Base-by-base conservation (phyloP, 805 yeast species). In the Cephaloascus albidus region DNA sequence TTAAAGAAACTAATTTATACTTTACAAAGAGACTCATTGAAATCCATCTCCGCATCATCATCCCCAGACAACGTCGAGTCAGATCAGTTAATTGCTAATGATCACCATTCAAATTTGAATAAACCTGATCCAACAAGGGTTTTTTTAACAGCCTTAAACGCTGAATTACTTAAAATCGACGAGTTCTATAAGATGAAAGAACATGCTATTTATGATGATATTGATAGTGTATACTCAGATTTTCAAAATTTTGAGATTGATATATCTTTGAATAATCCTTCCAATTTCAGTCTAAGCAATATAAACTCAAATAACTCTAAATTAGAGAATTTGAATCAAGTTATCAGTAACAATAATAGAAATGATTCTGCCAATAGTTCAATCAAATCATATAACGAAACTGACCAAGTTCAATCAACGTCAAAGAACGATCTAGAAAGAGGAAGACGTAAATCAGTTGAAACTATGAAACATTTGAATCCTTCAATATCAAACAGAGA, bases 1-100 rank as follows among this genome's bases (percentile, higher is more conserved):
- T 67, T 93, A 43, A 90, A 93, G 58, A 86, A 85, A 62, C 71
- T 85, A 33, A 84, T 89, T 20, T 90, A 89, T 58, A 68, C 79
- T 15, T 68, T 90, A 36, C 97, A 93, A 54, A 71, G 89, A 51
- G 87, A 84, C 33, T 54, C 55, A n/a, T 50, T 48, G 15, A 50
- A 49, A 17, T 10, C 26, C 18, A n/a, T n/a, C n/a, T n/a, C n/a
- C n/a, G n/a, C n/a, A n/a, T 23, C 28, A 23, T 23, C 28, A 8
- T 12, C 28, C 28, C 6, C 28, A 8, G 6, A 8, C 58, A 53
- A 37, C 26, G 36, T 37, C 37, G 62, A 58, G 43, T 49, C 59
- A 43, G 59, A 51, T 27, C 59, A 44, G 36, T 56, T 50, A 40
- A 48, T 58, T 8, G 47, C 57, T 45, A 47, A 59, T 45, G 61